These are phyloP conservation scores for Neoboletus magnificus DNA, from an alignment of 768 basidiomycete genomes.

Conservation along the genomic window DNA sequence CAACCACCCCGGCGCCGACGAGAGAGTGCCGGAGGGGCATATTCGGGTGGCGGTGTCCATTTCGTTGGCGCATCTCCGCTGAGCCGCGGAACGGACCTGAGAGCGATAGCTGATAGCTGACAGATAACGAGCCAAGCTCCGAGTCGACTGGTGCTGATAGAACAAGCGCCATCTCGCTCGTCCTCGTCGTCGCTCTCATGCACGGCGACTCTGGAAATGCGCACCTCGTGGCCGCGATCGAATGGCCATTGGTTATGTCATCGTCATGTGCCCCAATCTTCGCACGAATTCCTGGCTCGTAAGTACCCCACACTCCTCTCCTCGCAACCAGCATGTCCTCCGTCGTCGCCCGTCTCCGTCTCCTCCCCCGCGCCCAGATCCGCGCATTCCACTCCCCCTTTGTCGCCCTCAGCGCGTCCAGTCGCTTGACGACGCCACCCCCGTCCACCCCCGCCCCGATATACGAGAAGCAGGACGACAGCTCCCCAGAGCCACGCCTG, in stretches of 20 bases:
- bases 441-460: constrained; percentile 30
- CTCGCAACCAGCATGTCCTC: constrained; percentile 24
- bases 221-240: neutral
- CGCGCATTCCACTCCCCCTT: constrained; percentile 70
- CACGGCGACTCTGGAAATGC: neutral
- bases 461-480: constrained; percentile 64
- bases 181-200: neutral
- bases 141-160: neutral
- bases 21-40: neutral
- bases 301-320: constrained; percentile 5
- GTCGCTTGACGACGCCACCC: constrained; percentile 32
- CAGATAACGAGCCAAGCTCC: neutral
- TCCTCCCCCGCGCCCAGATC: constrained; percentile 1
- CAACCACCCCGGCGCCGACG: constrained; percentile 7
- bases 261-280: constrained; percentile 20
- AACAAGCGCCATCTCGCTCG: neutral
- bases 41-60: neutral
- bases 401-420: constrained; percentile 44
- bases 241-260: constrained; percentile 25
- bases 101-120: neutral
- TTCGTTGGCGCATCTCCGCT: constrained; percentile 5
- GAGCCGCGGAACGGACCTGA: constrained; percentile 4
- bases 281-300: constrained; percentile 14
- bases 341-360: neutral
- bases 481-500: constrained; percentile 45